Conservation (phyloP, 345 rosid species). For the Gossypium anomalum region DNA sequence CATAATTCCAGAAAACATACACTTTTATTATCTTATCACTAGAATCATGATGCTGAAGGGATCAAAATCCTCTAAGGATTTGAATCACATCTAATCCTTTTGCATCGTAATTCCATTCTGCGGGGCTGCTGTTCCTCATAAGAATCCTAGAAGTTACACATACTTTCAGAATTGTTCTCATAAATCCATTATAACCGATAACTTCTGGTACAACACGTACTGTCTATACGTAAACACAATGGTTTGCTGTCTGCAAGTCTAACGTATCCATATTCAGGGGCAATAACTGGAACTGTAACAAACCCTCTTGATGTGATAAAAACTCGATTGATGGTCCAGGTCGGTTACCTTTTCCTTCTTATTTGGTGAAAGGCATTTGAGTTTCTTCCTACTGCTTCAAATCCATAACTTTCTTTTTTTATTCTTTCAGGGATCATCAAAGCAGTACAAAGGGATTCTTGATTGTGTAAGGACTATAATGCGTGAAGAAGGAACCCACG, state of each 20-base stretch:
- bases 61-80: no score
- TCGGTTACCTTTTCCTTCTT: conserved; percentile 8
- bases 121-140: not conserved
- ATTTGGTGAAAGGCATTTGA: not conserved
- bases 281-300: conserved; percentile 66
- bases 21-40: not conserved
- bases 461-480: conserved; percentile 56
- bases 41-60: not conserved
- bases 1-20: not conserved
- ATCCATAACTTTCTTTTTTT: not conserved
- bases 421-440: conserved; percentile 50
- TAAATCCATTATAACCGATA: not conserved
- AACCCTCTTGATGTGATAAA: conserved; percentile 78
- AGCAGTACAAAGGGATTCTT: conserved; percentile 59
- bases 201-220: not conserved
- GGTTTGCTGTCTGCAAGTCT: not conserved
- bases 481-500: conserved; percentile 68
- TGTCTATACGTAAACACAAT: not conserved
- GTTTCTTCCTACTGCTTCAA: not conserved
- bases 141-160: not conserved
- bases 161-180: not conserved
- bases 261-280: conserved; percentile 34
- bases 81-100: no score
- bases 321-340: conserved; percentile 81
- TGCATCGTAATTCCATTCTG: not conserved